Evolutionary conservation across 352 stramenopile genomes (phyloP), one percentile per base, ranked within the genome.

Genomic region (Phytopythium mirpurense): DNA sequence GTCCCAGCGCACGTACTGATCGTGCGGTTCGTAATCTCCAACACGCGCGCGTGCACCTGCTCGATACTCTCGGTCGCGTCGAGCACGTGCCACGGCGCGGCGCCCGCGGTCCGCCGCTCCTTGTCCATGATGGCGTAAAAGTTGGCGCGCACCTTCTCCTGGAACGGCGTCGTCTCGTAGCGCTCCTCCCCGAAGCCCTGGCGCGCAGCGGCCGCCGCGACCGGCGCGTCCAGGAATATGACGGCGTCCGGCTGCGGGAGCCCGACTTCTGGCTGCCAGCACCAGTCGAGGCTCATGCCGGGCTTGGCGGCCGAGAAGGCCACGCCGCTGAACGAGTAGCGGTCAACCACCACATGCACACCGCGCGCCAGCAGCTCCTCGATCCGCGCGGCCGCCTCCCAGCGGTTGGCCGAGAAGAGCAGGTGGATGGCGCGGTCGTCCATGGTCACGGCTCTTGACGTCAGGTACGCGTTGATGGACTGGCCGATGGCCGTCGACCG

Each of bases 321-420:
- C 38, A 99, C 97, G 48, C 97, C 98, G 53, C 93, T 98, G 80
- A 97, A 99, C 29, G 95, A 84, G 57, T 95, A 99, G 44, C 97
- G 85, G 76, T 99, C 97, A 67, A 98, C 96, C 35, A 99, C 68
- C 27, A 99, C 72, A 29, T 97, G 95, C 35, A 83, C 89, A 29
- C 96, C 96, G 51, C 70, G 77, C 8, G 52, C 45, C 7, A 97
- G 63, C 37, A 92, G 65, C 3, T 71, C 54, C 50, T 89, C 72
- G 35, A 96, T 87, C 51, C 78, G 80, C 27, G 47, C 49, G 10
- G 82, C 85, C n/a, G 88, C 85, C 68, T 99, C 98, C 98, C 97
- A 99, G 46, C 98, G 94, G 78, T 99, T 99, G 19, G 97, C 96
- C 35, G 93, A 97, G 78, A 99, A 99, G 26, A 99, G 79, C 38